phyloP scores from a whole-genome alignment of 352 stramenopile species.

The Blastocystis sp. region DNA sequence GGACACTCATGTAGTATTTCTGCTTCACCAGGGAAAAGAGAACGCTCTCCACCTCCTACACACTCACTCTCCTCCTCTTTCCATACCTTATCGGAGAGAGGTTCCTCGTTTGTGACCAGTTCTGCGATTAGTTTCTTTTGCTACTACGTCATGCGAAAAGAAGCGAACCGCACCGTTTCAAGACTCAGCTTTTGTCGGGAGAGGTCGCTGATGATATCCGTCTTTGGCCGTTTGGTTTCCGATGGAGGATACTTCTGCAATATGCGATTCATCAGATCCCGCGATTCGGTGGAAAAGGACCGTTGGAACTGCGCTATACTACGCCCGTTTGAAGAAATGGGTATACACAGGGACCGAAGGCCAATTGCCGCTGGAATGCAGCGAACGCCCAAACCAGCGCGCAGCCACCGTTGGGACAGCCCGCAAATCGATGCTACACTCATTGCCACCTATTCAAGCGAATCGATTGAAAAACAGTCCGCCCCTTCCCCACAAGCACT shows the following conservation, averaged over 20 bases:
- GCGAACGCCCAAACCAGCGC: not conserved
- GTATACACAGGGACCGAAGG: not conserved
- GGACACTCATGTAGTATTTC: slow-evolving; percentile 36
- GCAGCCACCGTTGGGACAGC: not conserved
- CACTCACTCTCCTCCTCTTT: not conserved
- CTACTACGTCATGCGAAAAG: not conserved
- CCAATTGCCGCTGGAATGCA: not conserved
- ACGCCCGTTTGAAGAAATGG: not conserved
- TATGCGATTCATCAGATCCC: slow-evolving; percentile 36
- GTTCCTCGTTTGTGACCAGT: slow-evolving; percentile 9
- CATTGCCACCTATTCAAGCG: not conserved
- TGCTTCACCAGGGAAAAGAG: slow-evolving; percentile 33
- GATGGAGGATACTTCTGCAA: slow-evolving; percentile 8
- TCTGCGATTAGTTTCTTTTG: slow-evolving; percentile 45
- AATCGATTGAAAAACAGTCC: too few relatives aligned
- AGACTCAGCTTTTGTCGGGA: slow-evolving; percentile 31
- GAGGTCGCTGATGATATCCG: slow-evolving; percentile 34
- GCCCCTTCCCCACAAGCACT: too few relatives aligned
- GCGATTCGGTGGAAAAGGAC: slow-evolving; percentile 29
- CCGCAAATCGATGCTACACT: not conserved
- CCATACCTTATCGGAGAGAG: slow-evolving; percentile 31
- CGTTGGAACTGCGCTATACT: not conserved
- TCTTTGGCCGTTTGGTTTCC: slow-evolving; percentile 3
- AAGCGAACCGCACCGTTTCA: slow-evolving; percentile 5
- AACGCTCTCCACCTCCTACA: slow-evolving; percentile 52